Conservation (phyloP, 208 protist genomes). For the Jaenimonas drosophilae region DNA sequence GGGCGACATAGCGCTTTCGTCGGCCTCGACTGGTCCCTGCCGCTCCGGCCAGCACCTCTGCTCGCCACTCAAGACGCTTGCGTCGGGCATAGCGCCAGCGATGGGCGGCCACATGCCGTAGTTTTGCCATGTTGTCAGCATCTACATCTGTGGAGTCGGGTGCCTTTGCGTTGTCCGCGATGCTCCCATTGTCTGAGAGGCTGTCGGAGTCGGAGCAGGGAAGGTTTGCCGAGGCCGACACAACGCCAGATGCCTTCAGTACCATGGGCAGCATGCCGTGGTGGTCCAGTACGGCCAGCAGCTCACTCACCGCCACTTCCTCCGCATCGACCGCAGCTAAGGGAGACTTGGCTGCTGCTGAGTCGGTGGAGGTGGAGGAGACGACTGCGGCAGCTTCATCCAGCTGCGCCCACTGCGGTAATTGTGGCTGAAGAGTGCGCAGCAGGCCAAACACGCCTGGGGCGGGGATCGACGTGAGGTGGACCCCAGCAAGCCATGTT, state of each 20-base stretch:
- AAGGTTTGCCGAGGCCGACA: too few species aligned
- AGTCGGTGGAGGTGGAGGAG: too few species aligned
- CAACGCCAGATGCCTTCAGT: too few species aligned
- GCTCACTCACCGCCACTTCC: constrained; percentile 1
- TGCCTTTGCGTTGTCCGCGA: too few species aligned
- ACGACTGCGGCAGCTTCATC: not conserved
- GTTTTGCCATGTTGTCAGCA: too few species aligned
- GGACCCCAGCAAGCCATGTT: not conserved
- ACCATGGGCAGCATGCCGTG: not conserved
- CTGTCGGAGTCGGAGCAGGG: not conserved
- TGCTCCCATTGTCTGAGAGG: not conserved
- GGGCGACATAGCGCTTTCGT: too few species aligned
- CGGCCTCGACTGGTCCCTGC: not conserved
- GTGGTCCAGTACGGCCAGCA: not conserved
- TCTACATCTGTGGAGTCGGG: too few species aligned
- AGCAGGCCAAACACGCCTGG: constrained; percentile 11
- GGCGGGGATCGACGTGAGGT: constrained; percentile 2
- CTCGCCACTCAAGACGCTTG: constrained; percentile 3
- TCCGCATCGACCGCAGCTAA: not conserved
- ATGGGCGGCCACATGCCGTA: not conserved
- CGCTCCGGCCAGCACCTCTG: constrained; percentile 3
- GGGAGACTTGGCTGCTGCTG: too few species aligned
- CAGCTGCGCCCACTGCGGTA: constrained; percentile 10
- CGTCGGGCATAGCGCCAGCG: constrained; percentile 1
- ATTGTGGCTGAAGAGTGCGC: constrained; percentile 4